Evolutionary conservation across 1,284 basidiomycete genomes (phyloP).

Genomic region (Sanghuangporus sanghuang): DNA sequence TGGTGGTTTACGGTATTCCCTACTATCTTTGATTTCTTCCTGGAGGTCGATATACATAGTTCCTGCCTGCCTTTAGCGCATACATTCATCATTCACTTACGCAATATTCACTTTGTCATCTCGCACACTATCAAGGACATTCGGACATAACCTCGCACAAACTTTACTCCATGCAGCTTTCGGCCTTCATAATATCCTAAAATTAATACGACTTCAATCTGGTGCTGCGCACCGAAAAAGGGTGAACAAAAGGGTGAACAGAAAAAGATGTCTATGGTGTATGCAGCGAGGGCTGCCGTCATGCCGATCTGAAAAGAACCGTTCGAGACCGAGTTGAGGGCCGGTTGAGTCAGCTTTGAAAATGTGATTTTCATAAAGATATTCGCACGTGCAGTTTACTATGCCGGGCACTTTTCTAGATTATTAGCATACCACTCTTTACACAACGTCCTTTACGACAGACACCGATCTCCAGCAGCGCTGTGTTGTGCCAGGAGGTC

Average conservation of each 20-base stretch:
- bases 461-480: no score
- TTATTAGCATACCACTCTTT: no score
- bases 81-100: not conserved
- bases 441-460: no score
- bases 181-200: no score
- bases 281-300: not conserved
- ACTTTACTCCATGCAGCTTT: no score
- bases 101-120: not conserved
- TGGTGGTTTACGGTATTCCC: slow-evolving; percentile 93
- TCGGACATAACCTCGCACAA: no score
- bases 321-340: not conserved
- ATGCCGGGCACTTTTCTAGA: no score
- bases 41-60: not conserved
- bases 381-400: no score
- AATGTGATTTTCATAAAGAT: no score
- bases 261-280: not conserved
- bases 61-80: no score
- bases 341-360: not conserved
- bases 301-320: not conserved
- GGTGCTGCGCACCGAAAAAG: not conserved
- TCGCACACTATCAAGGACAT: not conserved
- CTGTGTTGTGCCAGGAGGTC: no score
- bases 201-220: not conserved
- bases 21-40: slow-evolving; percentile 55
- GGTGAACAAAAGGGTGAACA: not conserved